Base-by-base conservation (phyloP, 805 yeast species). In the Schwanniomyces pseudopolymorphus region DNA sequence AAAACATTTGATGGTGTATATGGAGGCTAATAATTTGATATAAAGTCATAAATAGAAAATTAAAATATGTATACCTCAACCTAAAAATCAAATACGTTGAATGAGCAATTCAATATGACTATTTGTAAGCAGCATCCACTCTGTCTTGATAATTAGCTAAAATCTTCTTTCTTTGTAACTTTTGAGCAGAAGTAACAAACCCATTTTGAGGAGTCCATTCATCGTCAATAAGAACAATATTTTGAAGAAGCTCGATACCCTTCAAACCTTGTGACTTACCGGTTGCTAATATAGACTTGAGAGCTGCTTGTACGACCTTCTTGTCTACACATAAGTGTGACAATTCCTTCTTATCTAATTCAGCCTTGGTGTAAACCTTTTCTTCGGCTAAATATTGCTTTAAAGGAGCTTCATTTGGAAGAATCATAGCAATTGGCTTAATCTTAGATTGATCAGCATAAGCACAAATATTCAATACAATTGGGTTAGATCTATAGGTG, bases 121-220 rank as follows among this genome's bases (percentile, higher is more conserved):
- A 42, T 22, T 27, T 38, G 40, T 33, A 91, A 28, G 89, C 79
- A 49, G 71, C 73, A 50, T 87, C 87, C 58, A 94, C 87, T 41
- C 77, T 79, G 31, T 77, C 77, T 67, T 84, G 67, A 63, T 85
- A 87, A 50, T 84, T 80, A 26, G 76, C 80, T 56, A 89, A 72
- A 61, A 94, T 94, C 75, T 87, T 87, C 77, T 80, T 87, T 77
- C 99, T 86, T 76, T 92, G 97, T 60, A 94, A 79, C 72, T 94
- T 94, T 71, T 91, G 97, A 21, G 99, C 99, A 48, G 95, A 84
- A 13, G 98, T 90, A 47, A 92, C 95, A 55, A 74, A 89, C 0
- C 97, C 98, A 63, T 83, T 88, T 69, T 89, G 94, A 37, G 99
- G 98, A 35, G 98, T 94, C 98, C 99, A 94, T 74, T 94, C 99